A percentile compares a stretch with the other conserved stretches of the same genome.
phyloP scores from a whole-genome alignment of 371 early-diverging fungal species.

The Circinella minor region DNA sequence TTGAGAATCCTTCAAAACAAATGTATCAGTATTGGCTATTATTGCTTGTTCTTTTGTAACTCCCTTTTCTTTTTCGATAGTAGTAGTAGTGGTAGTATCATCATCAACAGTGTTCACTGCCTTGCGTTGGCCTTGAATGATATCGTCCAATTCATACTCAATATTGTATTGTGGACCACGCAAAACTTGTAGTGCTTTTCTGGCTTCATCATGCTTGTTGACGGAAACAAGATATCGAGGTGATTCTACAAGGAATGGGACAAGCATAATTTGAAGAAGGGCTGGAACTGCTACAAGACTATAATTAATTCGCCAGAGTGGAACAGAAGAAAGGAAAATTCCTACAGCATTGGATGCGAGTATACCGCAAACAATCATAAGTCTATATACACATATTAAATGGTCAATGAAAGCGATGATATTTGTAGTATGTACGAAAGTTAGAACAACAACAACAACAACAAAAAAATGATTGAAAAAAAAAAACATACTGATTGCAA shows the following conservation, averaged over 20 bases:
- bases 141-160: conserved; percentile 54
- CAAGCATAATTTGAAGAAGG: conserved; percentile 61
- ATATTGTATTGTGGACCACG: conserved; percentile 43
- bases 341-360: conserved; percentile 60
- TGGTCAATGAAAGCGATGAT: too few relatives aligned
- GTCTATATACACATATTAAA: conserved; percentile 13
- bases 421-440: not conserved
- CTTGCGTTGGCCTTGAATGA: conserved; percentile 36
- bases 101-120: not conserved
- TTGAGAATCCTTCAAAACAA: not conserved
- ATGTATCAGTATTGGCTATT: too few relatives aligned
- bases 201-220: conserved; percentile 46
- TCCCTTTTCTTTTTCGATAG: too few relatives aligned
- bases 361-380: conserved; percentile 74
- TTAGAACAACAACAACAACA: too few relatives aligned
- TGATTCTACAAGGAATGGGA: conserved; percentile 73
- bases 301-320: conserved; percentile 66
- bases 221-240: conserved; percentile 67
- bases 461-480: too few relatives aligned
- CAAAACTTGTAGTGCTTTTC: conserved; percentile 45
- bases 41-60: not conserved
- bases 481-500: conserved; percentile 64
- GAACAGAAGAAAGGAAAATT: conserved; percentile 51
- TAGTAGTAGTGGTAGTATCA: not conserved
- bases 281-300: conserved; percentile 64